These are phyloP conservation scores for Blastocladiella britannica DNA, from an alignment of 192 early-diverging fungal species.

Conservation along the genomic window DNA sequence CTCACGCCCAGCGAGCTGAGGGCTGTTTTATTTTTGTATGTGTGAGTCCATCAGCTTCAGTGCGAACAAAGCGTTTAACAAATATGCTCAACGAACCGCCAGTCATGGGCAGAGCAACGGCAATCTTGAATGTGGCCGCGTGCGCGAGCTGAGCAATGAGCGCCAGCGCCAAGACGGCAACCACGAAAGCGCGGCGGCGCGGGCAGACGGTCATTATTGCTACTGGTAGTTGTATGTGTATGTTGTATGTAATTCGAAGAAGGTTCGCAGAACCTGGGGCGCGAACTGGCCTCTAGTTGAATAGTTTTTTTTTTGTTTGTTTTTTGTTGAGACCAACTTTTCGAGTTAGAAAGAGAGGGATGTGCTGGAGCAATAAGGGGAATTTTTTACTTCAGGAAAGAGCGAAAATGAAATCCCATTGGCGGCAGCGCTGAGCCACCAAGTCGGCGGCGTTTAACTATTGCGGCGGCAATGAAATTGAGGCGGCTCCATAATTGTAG, in stretches of 20 bases:
- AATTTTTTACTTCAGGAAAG: no score
- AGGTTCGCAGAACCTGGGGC: no score
- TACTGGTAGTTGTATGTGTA: no score
- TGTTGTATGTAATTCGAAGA: no score
- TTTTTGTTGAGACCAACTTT: not conserved
- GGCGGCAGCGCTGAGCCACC: no score
- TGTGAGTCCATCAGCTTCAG: not conserved
- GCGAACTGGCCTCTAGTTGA: conserved; percentile 22
- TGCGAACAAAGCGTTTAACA: not conserved
- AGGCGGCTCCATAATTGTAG: no score
- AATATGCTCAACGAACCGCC: not conserved
- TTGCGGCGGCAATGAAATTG: no score
- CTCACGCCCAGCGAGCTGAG: not conserved
- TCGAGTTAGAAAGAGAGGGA: no score
- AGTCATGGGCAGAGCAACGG: not conserved
- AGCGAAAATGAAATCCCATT: no score
- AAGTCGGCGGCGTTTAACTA: no score
- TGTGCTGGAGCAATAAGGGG: no score
- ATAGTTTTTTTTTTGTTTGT: conserved; percentile 2
- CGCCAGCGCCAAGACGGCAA: not conserved
- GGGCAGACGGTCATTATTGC: no score
- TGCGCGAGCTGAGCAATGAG: not conserved
- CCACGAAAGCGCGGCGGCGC: not conserved
- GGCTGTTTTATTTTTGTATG: not conserved
- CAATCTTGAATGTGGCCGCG: not conserved